Percentiles rank a stretch among this genome's conserved stretches.
These are phyloP conservation scores for Asclepias syriaca DNA, from an alignment of 257 asterid genomes.

Conservation along the genomic window DNA sequence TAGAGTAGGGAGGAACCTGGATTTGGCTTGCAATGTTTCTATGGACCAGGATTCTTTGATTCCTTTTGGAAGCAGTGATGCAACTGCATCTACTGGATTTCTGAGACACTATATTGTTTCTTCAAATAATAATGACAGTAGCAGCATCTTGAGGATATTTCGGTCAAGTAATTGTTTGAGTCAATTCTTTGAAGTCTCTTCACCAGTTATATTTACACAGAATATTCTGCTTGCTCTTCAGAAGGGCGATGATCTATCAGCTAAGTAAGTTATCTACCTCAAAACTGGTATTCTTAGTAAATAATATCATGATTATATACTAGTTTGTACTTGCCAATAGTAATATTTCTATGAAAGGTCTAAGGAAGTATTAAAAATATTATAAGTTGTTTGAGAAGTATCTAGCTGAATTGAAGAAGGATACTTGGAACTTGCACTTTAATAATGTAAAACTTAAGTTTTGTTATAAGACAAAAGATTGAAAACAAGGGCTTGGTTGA, in stretches of 20 bases:
- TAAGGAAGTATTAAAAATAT: neutral
- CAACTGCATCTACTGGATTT: constrained; percentile 11
- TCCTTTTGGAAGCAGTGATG: constrained; percentile 23
- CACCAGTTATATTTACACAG: constrained; percentile 38
- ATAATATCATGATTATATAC: neutral
- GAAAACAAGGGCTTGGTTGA: neutral
- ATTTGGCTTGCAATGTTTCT: constrained; percentile 19
- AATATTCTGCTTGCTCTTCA: constrained; percentile 36
- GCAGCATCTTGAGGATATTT: constrained; percentile 53
- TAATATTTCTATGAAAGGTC: neutral
- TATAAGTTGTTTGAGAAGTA: neutral
- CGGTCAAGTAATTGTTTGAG: constrained; percentile 35
- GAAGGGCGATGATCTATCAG: constrained; percentile 53
- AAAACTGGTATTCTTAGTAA: neutral
- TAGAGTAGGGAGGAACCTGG: neutral
- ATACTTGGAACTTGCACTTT: neutral
- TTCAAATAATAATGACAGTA: constrained; percentile 36
- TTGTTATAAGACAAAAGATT: neutral
- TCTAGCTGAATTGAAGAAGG: neutral
- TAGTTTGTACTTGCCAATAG: neutral
- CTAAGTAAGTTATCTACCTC: constrained; percentile 45
- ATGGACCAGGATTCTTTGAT: constrained; percentile 23
- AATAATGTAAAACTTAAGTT: neutral
- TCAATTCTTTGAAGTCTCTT: constrained; percentile 31
- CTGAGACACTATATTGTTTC: constrained; percentile 40